These are phyloP conservation scores for Collybia nuda DNA, from an alignment of 768 basidiomycete species.

Conservation along the genomic window DNA sequence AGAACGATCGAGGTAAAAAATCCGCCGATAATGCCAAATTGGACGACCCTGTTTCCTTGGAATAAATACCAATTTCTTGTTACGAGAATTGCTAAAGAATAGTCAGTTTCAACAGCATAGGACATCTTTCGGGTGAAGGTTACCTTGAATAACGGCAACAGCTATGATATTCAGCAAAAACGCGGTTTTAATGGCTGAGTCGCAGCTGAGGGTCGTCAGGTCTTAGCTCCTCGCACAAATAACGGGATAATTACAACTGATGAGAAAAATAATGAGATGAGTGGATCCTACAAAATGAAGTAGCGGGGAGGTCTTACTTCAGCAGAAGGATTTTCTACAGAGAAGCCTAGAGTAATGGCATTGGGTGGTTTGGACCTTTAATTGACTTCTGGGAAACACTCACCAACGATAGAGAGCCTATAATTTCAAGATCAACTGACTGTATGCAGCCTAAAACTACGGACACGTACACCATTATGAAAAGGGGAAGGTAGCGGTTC, in stretches of 20 bases:
- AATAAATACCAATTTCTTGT: conserved; percentile 43
- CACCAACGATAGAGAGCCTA: conserved; percentile 18
- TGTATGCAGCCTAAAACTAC: background rate
- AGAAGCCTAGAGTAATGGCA: conserved; percentile 17
- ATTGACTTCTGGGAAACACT: conserved; percentile 14
- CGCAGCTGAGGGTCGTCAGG: conserved; percentile 21
- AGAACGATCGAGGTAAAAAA: conserved; percentile 26
- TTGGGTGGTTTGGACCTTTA: background rate
- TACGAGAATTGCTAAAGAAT: conserved; percentile 32
- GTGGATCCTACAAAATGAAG: background rate
- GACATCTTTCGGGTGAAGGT: background rate
- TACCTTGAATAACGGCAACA: conserved; percentile 34
- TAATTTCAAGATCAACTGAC: background rate
- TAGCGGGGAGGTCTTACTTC: conserved; percentile 15
- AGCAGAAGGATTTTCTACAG: conserved; percentile 20
- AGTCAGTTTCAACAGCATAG: no score
- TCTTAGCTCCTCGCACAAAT: background rate
- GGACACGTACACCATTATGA: conserved; percentile 21
- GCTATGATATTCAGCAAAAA: conserved; percentile 26
- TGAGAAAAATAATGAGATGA: no score
- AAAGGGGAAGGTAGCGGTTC: conserved; percentile 32
- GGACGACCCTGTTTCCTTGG: conserved; percentile 24
- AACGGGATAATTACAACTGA: background rate
- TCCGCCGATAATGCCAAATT: conserved; percentile 23
- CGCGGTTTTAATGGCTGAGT: conserved; percentile 21